These are phyloP conservation scores for Breviolum minutum DNA, from an alignment of 73 alveolate species.

Conservation along the genomic window DNA sequence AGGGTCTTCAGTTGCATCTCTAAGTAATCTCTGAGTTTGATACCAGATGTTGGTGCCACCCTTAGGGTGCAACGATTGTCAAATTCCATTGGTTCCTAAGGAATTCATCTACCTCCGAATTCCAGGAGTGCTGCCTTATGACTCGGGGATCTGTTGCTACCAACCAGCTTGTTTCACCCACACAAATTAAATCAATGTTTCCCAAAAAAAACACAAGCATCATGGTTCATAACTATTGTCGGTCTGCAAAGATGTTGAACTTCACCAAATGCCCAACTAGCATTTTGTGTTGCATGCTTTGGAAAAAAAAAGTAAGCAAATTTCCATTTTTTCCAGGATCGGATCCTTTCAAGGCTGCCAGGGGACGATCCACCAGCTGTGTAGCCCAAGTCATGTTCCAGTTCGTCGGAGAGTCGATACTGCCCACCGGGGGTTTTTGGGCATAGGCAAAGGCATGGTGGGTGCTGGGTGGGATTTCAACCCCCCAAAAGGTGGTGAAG, in stretches of 20 bases:
- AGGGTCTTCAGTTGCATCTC: no score
- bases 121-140: no score
- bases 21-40: neutral
- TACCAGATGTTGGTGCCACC: slow-evolving; percentile 72
- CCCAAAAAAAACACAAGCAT: neutral
- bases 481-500: neutral
- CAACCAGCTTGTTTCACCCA: neutral
- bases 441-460: no score
- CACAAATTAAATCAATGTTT: neutral
- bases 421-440: neutral
- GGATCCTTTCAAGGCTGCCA: neutral
- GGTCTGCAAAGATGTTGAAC: no score
- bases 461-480: neutral
- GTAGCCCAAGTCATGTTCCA: slow-evolving; percentile 90
- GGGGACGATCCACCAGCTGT: slow-evolving; percentile 65
- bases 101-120: no score
- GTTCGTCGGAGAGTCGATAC: slow-evolving; percentile 50
- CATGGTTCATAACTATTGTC: no score
- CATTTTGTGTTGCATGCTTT: no score
- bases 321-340: no score
- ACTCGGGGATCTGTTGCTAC: no score
- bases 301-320: no score
- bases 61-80: neutral
- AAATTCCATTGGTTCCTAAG: neutral
- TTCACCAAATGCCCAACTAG: no score